These are phyloP conservation scores for Edaphochlamys debaryana DNA, from an alignment of 139 green algal genomes.

Conservation along the genomic window DNA sequence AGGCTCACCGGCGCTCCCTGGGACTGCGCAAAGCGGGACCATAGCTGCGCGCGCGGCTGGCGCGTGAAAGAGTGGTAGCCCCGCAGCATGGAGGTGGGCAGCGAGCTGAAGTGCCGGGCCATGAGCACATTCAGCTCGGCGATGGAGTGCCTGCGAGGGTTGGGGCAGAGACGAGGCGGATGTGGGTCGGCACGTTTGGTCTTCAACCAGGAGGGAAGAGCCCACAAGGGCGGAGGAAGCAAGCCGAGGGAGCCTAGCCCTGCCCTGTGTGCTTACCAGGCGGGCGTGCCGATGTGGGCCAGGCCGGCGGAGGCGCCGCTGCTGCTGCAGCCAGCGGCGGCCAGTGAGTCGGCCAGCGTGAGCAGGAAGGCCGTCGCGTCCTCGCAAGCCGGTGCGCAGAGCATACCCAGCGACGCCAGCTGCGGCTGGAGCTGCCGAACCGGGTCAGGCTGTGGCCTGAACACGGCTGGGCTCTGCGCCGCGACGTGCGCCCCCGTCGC, in stretches of 20 bases:
- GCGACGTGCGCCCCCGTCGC: too few species aligned
- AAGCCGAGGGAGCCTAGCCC: not conserved
- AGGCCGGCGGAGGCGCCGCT: too few species aligned
- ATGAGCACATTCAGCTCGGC: slow-evolving; percentile 36
- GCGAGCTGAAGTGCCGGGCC: slow-evolving; percentile 13
- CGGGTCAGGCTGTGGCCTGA: too few species aligned
- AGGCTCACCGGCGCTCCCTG: slow-evolving; percentile 3
- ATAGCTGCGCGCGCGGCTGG: slow-evolving; percentile 10
- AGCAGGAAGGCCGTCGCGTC: too few species aligned
- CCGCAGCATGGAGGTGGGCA: slow-evolving; percentile 28
- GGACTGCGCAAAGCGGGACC: not conserved
- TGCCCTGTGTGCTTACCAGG: too few species aligned
- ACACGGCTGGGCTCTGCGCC: too few species aligned
- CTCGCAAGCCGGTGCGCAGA: too few species aligned
- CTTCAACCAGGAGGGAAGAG: not conserved
- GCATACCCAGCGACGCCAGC: too few species aligned
- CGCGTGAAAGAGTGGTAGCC: slow-evolving; percentile 40
- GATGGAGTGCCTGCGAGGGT: slow-evolving; percentile 19
- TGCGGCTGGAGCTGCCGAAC: too few species aligned
- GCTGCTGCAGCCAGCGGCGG: too few species aligned
- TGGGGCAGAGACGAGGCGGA: not conserved
- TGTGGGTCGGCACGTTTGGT: not conserved
- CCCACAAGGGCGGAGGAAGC: not conserved
- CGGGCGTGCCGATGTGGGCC: too few species aligned
- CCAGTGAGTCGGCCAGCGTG: too few species aligned